Evolutionary conservation across 345 rosid genomes (phyloP).

Genomic region (Eucalyptus regnans): DNA sequence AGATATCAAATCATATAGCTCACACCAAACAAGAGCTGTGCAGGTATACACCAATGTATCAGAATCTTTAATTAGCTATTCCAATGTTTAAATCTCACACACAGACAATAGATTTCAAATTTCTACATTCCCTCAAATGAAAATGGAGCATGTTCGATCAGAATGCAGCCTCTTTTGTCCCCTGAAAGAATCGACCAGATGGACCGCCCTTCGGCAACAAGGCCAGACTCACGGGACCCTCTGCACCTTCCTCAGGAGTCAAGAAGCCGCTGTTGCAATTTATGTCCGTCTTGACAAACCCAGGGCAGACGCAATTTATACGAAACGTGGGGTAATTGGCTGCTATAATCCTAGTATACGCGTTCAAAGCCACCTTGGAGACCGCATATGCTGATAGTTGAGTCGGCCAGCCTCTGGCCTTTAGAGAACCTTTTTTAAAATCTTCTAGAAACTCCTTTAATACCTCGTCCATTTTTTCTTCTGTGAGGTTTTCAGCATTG

Average conservation of each 20-base stretch:
- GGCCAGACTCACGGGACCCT: not conserved
- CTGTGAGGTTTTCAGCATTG: conserved; percentile 27
- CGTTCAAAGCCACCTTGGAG: conserved; percentile 4
- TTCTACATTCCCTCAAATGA: not conserved
- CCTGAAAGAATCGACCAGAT: not conserved
- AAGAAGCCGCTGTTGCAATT: not conserved
- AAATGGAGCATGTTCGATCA: not conserved
- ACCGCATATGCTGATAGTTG: not conserved
- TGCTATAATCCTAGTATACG: conserved; percentile 7
- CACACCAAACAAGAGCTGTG: not conserved
- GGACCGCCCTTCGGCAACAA: conserved; percentile 1
- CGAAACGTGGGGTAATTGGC: not conserved
- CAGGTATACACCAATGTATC: not conserved
- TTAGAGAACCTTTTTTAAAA: conserved; percentile 16
- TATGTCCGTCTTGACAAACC: conserved; percentile 1
- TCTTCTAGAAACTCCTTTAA: conserved; percentile 21
- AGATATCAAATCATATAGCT: not conserved
- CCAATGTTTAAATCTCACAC: not conserved
- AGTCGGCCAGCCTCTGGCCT: conserved; percentile 20
- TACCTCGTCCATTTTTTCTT: conserved; percentile 28
- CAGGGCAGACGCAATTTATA: conserved; percentile 5
- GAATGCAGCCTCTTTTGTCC: not conserved
- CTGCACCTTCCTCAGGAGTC: not conserved
- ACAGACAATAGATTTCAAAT: not conserved
- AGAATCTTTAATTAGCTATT: not conserved